A percentile compares a stretch with the other conserved stretches of the same genome.
These are phyloP conservation scores for Astrothelium subdiscretum DNA, from an alignment of 495 filamentous ascomycete species.

Conservation along the genomic window DNA sequence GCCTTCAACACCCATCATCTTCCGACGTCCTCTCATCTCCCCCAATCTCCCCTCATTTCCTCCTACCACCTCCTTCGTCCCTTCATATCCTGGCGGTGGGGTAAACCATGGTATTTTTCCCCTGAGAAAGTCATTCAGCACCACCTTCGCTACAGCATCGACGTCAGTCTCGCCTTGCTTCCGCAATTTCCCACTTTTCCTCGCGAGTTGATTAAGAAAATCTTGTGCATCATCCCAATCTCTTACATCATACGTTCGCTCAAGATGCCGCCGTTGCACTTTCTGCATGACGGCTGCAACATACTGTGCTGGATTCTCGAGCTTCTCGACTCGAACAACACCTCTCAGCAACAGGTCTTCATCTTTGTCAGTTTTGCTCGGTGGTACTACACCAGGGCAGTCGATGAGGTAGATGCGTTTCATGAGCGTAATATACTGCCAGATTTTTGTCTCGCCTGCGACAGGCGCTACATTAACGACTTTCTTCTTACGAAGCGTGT, in stretches of 20 bases:
- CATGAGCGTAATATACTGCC: conserved; percentile 97
- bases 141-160: conserved; percentile 89
- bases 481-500: conserved; percentile 62
- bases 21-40: conserved; percentile 43
- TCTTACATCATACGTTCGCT: conserved; percentile 82
- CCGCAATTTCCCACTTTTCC: conserved; percentile 75
- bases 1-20: conserved; percentile 27
- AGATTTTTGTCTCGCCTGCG: conserved; percentile 91
- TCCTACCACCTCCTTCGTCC: conserved; percentile 38
- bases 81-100: conserved; percentile 54
- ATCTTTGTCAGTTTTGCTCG: conserved; percentile 65
- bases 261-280: conserved; percentile 76
- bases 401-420: conserved; percentile 95
- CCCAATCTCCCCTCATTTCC: conserved; percentile 48
- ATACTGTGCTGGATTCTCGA: conserved; percentile 91
- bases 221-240: conserved; percentile 58
- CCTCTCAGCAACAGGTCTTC: conserved; percentile 87
- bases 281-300: conserved; percentile 69
- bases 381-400: conserved; percentile 90
- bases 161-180: conserved; percentile 87
- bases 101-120: conserved; percentile 96
- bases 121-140: conserved; percentile 86
- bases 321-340: conserved; percentile 87
- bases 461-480: conserved; percentile 93
- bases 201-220: conserved; percentile 76